Evolutionary conservation across 495 filamentous ascomycete species (phyloP).

Genomic region (Penicillium bialowiezense): DNA sequence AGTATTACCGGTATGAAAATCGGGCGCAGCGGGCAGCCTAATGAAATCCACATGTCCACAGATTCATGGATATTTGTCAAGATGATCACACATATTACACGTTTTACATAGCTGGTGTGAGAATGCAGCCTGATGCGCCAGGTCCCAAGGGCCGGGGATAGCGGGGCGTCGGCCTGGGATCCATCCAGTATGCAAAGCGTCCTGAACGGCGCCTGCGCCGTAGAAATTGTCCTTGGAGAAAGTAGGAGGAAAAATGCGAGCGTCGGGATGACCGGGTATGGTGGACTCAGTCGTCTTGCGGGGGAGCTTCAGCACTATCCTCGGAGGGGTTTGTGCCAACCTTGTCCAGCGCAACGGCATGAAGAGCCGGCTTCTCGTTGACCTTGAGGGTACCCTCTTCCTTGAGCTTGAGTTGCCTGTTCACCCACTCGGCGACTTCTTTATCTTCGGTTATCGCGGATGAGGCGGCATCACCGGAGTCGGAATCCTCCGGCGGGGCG

Average conservation of each 20-base stretch:
- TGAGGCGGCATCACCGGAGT: constrained; percentile 40
- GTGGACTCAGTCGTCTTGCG: constrained; percentile 12
- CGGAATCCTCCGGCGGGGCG: constrained; percentile 37
- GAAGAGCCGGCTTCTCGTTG: constrained; percentile 65
- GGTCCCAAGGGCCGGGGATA: neutral
- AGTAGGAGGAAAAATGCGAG: constrained; percentile 2
- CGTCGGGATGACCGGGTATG: neutral
- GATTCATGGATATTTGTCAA: neutral
- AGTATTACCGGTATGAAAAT: neutral
- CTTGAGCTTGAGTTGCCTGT: constrained; percentile 62
- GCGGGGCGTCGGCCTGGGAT: neutral
- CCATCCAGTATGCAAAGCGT: constrained; percentile 8
- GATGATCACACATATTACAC: neutral
- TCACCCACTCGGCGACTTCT: constrained; percentile 85
- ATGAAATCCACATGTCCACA: neutral
- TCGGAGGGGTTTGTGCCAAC: constrained; percentile 41
- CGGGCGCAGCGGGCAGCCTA: neutral
- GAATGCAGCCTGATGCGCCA: neutral
- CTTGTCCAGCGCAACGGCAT: constrained; percentile 70
- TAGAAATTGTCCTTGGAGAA: constrained; percentile 1
- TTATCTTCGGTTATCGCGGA: constrained; percentile 57
- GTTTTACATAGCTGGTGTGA: neutral
- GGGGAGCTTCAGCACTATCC: constrained; percentile 20
- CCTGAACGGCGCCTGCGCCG: constrained; percentile 21
- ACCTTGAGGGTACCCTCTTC: constrained; percentile 46